A percentile compares a stretch with the other conserved stretches of the same genome.
Evolutionary conservation across 192 early-diverging fungal species (phyloP).

Genomic region (Coemansia javaensis): DNA sequence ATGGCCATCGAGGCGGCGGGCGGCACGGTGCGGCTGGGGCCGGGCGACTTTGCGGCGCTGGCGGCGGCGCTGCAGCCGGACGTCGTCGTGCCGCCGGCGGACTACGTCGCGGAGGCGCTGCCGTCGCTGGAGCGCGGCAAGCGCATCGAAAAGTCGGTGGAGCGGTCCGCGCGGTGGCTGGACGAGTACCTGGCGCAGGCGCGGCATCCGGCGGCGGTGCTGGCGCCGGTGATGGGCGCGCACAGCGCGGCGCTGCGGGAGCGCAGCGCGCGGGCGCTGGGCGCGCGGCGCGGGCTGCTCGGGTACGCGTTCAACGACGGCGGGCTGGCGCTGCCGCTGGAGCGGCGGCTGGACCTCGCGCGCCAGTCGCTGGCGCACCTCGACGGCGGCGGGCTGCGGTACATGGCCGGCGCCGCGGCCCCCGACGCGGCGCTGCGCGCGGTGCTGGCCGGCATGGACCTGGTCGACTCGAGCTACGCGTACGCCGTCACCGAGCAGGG

Average conservation of each 20-base stretch:
- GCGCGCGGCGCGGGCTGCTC: constrained; percentile 9
- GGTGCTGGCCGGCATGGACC: constrained; percentile 55
- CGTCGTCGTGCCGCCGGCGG: constrained; percentile 35
- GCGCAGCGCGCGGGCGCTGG: constrained; percentile 17
- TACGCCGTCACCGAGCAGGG: constrained; percentile 62
- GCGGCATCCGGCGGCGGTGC: constrained; percentile 19
- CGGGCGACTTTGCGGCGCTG: constrained; percentile 22
- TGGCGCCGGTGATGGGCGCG: constrained; percentile 45
- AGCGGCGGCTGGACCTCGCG: constrained; percentile 25
- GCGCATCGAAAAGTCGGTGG: constrained; percentile 45
- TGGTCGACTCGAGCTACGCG: constrained; percentile 70
- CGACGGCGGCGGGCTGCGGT: constrained; percentile 29
- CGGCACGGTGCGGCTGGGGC: constrained; percentile 27
- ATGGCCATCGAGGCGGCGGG: constrained; percentile 42
- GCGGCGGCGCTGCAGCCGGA: constrained; percentile 31
- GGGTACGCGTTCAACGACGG: constrained; percentile 43
- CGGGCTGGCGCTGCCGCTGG: constrained; percentile 20
- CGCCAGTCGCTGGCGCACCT: constrained; percentile 30
- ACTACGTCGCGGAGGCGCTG: constrained; percentile 36
- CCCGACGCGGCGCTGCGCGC: constrained; percentile 39
- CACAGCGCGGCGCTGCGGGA: constrained; percentile 34
- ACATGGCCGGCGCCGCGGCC: constrained; percentile 44
- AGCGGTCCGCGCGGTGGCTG: constrained; percentile 41
- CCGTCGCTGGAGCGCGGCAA: constrained; percentile 39
- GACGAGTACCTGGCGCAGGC: constrained; percentile 26